These are phyloP conservation scores for Nakazawaea anatomiae DNA, from an alignment of 805 yeast species.

Conservation along the genomic window DNA sequence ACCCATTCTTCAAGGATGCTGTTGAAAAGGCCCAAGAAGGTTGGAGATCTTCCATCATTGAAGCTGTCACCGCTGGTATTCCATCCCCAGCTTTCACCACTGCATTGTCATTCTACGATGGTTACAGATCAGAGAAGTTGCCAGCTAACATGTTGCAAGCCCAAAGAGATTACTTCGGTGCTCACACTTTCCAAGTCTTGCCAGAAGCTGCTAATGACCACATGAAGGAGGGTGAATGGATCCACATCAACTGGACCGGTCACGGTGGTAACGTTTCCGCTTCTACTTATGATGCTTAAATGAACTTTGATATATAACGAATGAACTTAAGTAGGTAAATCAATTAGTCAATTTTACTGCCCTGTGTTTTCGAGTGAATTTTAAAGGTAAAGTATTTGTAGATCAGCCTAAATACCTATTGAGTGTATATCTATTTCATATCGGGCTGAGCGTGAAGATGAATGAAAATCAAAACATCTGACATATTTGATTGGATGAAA, in stretches of 20 bases:
- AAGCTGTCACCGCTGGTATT: slow-evolving; percentile 79
- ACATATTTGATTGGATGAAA: too few relatives aligned
- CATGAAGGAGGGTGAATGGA: slow-evolving; percentile 74
- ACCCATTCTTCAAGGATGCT: slow-evolving; percentile 90
- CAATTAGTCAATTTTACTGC: too few relatives aligned
- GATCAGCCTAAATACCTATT: too few relatives aligned
- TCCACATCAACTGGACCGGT: slow-evolving; percentile 99
- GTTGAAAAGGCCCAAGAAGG: slow-evolving; percentile 89
- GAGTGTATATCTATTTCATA: too few relatives aligned
- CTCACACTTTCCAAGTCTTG: slow-evolving; percentile 95
- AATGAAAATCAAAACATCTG: too few relatives aligned
- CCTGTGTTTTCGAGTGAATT: too few relatives aligned
- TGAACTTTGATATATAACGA: neutral
- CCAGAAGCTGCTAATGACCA: slow-evolving; percentile 75
- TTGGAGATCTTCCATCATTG: slow-evolving; percentile 86
- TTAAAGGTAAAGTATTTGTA: too few relatives aligned
- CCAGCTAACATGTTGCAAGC: slow-evolving; percentile 99
- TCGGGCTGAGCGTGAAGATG: too few relatives aligned
- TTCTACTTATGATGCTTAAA: slow-evolving; percentile 85
- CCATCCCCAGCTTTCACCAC: slow-evolving; percentile 98
- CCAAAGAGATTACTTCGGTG: slow-evolving; percentile 99
- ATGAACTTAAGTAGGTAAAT: too few relatives aligned
- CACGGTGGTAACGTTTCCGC: slow-evolving; percentile 98
- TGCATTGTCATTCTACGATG: slow-evolving; percentile 96
- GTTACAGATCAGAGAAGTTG: slow-evolving; percentile 91